These are phyloP conservation scores for Trichocomaceae sp. DNA, from an alignment of 2,329 filamentous ascomycete genomes.

Conservation along the genomic window DNA sequence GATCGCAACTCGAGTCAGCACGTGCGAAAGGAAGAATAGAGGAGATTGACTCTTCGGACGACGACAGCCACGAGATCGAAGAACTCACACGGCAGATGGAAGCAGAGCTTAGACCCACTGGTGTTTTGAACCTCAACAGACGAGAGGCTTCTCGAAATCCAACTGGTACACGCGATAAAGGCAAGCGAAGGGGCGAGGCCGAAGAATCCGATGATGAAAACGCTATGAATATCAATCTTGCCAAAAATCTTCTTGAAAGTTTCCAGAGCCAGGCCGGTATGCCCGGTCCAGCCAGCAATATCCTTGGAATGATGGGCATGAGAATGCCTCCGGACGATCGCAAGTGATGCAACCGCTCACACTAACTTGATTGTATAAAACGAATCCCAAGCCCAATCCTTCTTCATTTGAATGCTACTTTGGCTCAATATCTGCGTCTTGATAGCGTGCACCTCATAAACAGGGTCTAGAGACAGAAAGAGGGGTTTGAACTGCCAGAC, in stretches of 20 bases:
- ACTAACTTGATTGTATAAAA: background rate
- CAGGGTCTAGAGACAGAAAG: too few relatives aligned
- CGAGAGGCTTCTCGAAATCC: conserved; percentile 18
- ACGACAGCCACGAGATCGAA: conserved; percentile 54
- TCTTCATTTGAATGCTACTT: background rate
- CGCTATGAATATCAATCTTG: conserved; percentile 77
- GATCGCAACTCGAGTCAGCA: conserved; percentile 18
- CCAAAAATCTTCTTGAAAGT: conserved; percentile 83
- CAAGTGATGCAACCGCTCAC: background rate
- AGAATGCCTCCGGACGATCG: conserved; percentile 70
- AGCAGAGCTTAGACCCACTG: conserved; percentile 41
- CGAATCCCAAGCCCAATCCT: background rate
- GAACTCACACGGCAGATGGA: conserved; percentile 42
- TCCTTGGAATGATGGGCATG: conserved; percentile 80
- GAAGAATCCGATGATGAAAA: conserved; percentile 44
- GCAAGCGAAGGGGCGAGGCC: conserved; percentile 18
- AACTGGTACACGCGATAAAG: conserved; percentile 23
- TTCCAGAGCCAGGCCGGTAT: conserved; percentile 85
- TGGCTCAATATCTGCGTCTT: background rate
- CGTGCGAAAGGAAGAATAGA: conserved; percentile 32
- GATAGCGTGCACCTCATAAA: background rate
- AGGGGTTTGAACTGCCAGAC: too few relatives aligned
- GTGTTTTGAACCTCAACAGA: conserved; percentile 36
- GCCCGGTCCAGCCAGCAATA: conserved; percentile 78
- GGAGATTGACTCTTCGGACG: conserved; percentile 45